These are phyloP conservation scores for Hanseniaspora jakobsenii DNA, from an alignment of 805 yeast species.

Conservation along the genomic window DNA sequence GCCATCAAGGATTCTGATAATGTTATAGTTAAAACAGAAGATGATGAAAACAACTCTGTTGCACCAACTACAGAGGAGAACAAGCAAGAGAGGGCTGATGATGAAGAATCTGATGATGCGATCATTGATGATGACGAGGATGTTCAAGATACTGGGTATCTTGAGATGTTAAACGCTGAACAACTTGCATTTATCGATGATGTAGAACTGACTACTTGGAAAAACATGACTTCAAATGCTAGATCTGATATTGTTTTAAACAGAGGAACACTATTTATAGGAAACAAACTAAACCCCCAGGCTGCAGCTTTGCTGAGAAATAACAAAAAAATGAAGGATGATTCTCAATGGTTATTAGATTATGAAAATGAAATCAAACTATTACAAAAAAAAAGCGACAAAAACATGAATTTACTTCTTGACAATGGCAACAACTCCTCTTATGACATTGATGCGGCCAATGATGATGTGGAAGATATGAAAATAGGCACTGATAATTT, in stretches of 20 bases:
- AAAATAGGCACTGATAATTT: conserved; percentile 43
- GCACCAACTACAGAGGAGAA: background rate
- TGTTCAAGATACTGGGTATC: conserved; percentile 17
- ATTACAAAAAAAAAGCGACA: conserved; percentile 13
- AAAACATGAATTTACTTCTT: conserved; percentile 10
- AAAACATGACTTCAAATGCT: conserved; percentile 62
- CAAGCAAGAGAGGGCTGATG: conserved; percentile 19
- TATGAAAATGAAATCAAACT: conserved; percentile 26
- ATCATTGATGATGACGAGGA: conserved; percentile 31
- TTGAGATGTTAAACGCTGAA: conserved; percentile 30
- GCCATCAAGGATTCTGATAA: too few species aligned
- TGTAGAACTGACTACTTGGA: conserved; percentile 73
- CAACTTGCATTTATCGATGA: conserved; percentile 55
- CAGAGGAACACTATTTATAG: conserved; percentile 55
- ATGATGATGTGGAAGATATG: conserved; percentile 31
- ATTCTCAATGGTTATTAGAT: conserved; percentile 27
- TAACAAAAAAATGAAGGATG: conserved; percentile 54
- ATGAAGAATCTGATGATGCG: conserved; percentile 37
- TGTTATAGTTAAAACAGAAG: conserved; percentile 11
- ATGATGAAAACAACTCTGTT: background rate
- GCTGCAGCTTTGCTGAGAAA: conserved; percentile 60
- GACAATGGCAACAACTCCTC: conserved; percentile 13
- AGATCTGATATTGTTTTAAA: conserved; percentile 63
- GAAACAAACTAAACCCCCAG: conserved; percentile 46
- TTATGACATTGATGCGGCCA: conserved; percentile 8